Evolutionary conservation across 2,329 filamentous ascomycete genomes (phyloP), one percentile per base, ranked within the genome.

Genomic region (Chrysoporthe deuterocubensis): DNA sequence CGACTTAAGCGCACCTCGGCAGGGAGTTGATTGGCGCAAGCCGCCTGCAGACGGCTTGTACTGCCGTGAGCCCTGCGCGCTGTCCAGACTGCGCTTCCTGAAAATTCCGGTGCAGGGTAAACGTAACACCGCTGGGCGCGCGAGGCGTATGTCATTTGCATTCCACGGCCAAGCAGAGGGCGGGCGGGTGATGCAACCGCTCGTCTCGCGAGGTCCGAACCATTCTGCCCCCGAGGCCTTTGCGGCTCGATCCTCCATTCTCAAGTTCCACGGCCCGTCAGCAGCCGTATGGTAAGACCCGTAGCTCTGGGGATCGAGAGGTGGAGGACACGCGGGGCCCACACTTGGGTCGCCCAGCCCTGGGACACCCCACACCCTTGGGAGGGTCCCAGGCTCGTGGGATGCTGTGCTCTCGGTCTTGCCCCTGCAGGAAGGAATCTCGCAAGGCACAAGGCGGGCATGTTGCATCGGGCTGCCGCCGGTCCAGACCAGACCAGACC

Each of bases 1-100:
- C 7, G 32, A 40, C 40, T 40, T 37, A 57, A 34, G 54, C 54
- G 54, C 32, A 16, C 40, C 54, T 57, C 34, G 34, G 54, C 54
- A 14, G 11, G 32, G 32, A 40, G 50, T 57, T 18, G 54, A 57
- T 57, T 57, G 54, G 54, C 54, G 32, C 32, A 57, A 40, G 54
- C 54, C 54, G 18, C 54, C 32, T 9, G 32, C 34, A 18, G 34
- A n/a, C 16, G 5, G 32, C 16, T 16, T 37, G 9, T n/a, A 13
- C 13, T 56, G 52, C 26, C 26, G 26, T 26, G 26, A 26, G 26
- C 26, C 26, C 26, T 26, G 26, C 26, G 26, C 26, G 26, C 26
- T 2, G 26, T 26, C 2, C 26, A 26, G 26, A 26, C 26, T 26
- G 26, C 26, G 26, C 16, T 18, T 21, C 34, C 54, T 57, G 32